Percentiles rank a stretch among this genome's conserved stretches.
These are phyloP conservation scores for Triangularia setosa DNA, from an alignment of 2,329 filamentous ascomycete genomes.

Conservation along the genomic window DNA sequence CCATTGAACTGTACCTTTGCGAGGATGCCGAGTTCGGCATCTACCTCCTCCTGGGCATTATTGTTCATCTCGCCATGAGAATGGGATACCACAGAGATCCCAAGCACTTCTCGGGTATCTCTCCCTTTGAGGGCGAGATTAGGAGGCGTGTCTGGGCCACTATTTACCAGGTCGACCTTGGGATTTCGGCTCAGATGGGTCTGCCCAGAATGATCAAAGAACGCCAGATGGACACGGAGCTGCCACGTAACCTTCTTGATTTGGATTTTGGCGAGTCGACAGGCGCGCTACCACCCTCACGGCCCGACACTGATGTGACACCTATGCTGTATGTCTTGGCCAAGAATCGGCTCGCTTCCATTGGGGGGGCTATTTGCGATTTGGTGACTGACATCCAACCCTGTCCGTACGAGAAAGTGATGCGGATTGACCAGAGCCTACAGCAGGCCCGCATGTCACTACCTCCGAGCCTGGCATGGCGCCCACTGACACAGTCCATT, in stretches of 20 bases:
- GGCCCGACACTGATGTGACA: conserved; percentile 15
- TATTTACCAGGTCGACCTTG: conserved; percentile 40
- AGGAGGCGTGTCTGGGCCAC: conserved; percentile 37
- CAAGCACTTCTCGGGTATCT: conserved; percentile 31
- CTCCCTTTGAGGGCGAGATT: conserved; percentile 40
- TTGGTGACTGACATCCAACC: no score
- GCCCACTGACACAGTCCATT: no score
- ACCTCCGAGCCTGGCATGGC: no score
- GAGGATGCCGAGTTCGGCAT: conserved; percentile 22
- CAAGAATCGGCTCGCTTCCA: conserved; percentile 18
- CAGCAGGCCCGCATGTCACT: no score
- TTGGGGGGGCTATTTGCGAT: no score
- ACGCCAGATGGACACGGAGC: conserved; percentile 34
- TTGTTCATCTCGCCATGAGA: conserved; percentile 37
- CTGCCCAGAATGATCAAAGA: conserved; percentile 44
- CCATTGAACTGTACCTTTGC: conserved; percentile 25
- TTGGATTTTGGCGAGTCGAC: conserved; percentile 34
- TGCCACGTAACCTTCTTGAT: conserved; percentile 39
- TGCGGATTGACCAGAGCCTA: no score
- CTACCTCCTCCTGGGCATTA: conserved; percentile 39
- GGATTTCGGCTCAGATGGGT: conserved; percentile 45
- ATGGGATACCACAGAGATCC: conserved; percentile 43
- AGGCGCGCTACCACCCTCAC: conserved; percentile 31
- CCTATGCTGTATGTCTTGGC: conserved; percentile 28
- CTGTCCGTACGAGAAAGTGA: no score